Evolutionary conservation across 306 rosid genomes (phyloP), one percentile per base, ranked within the genome.

Genomic region (Quercus cerris): DNA sequence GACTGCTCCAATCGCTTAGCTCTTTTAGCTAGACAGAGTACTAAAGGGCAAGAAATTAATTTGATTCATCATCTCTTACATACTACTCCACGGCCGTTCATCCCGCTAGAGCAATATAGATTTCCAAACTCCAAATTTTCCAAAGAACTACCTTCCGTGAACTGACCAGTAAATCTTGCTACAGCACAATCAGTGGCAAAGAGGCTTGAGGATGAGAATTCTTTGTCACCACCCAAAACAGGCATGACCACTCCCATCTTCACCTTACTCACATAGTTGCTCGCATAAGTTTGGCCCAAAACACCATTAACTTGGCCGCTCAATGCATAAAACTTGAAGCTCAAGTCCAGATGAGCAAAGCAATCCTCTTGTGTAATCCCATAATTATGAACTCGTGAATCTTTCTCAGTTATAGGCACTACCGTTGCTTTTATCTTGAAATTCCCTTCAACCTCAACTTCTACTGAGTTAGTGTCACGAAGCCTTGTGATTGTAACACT

Each of bases 201-300:
- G 38, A 81, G 76, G 14, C 73, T 56, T 70, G 90, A 84, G 4
- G 86, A 74, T 1, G 80, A 46, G 51, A 84, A 87, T 73, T 84
- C 82, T 66, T 58, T 80, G 19, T 81, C 78, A 1, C 90, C 87
- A 22, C 90, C 87, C 70, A 84, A 49, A 46, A 84, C 82, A 11
- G 87, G 87, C 85, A 86, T 86, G 18, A 73, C 56, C 27, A 75
- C 87, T 5, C 90, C 87, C 84, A 86, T 86, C 80, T 83, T 86
- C 8, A 77, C 87, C 44, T 71, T 71, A 6, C 82, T 86, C 38
- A 81, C 87, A 7, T 81, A 84, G 56, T 76, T 79, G 6, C 35
- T 61, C 1, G 56, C 82, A 19, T 76, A 81, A 6, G 85, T 76
- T 72, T 78, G 72, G 3, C 87, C 87, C 20, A 84, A 20, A n/a